Percentiles rank a stretch among this genome's conserved stretches.
Evolutionary conservation across 441 rosid genomes (phyloP).

Genomic region (Corymbia citriodora): DNA sequence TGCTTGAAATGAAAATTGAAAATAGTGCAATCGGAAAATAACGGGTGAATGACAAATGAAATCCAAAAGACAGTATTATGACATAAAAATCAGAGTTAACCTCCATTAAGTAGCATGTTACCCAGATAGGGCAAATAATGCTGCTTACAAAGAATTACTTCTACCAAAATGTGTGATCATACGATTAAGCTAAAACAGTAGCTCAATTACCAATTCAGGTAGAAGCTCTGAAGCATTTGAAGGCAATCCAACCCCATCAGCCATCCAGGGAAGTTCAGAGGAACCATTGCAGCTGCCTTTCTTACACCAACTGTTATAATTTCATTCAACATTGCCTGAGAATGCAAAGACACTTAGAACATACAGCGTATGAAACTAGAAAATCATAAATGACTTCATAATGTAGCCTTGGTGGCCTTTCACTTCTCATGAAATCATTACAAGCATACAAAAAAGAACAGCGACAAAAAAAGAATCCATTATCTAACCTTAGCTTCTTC

Average conservation of each 20-base stretch:
- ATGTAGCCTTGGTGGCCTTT: not conserved
- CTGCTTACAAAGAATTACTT: not conserved
- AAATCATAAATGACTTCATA: not conserved
- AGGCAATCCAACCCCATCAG: not conserved
- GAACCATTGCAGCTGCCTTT: not conserved
- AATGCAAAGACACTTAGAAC: not conserved
- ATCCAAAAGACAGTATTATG: not conserved
- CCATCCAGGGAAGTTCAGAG: slow-evolving; percentile 1
- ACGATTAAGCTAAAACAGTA: not conserved
- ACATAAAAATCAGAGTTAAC: not conserved
- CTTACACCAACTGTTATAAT: not conserved
- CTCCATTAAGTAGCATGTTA: not conserved
- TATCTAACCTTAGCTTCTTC: slow-evolving; percentile 92
- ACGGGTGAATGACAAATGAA: not conserved
- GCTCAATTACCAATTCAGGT: not conserved
- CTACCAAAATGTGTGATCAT: not conserved
- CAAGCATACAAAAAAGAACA: not conserved
- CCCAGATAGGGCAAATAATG: not conserved
- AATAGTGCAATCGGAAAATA: not conserved
- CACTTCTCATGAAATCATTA: not conserved
- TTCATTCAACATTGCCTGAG: not conserved
- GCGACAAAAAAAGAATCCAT: not conserved
- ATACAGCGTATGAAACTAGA: not conserved
- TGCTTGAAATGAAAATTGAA: not conserved
- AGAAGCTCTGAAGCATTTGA: not conserved